Percentiles rank a stretch among this genome's conserved stretches.
phyloP scores from a whole-genome alignment of 140 eudicot genomes.

The Stevia rebaudiana region DNA sequence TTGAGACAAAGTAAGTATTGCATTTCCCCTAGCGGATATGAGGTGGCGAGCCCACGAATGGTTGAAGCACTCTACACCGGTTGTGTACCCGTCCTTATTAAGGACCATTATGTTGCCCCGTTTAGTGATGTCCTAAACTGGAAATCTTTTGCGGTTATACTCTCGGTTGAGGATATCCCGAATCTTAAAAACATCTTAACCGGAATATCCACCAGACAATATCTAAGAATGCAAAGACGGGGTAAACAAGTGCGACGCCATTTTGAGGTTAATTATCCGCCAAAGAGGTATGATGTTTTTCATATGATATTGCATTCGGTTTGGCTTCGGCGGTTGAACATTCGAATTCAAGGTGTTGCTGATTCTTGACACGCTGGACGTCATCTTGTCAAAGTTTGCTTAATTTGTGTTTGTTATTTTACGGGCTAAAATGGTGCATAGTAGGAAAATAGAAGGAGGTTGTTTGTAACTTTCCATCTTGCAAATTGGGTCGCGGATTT shows the following conservation, averaged over 20 bases:
- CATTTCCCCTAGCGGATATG: slow-evolving; percentile 92
- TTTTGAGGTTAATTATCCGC: slow-evolving; percentile 71
- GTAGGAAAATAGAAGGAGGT: slow-evolving; percentile 20
- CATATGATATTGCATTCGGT: slow-evolving; percentile 91
- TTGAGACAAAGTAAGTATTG: slow-evolving; percentile 62
- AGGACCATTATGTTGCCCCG: slow-evolving; percentile 74
- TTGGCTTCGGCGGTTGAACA: slow-evolving; percentile 80
- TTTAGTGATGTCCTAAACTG: slow-evolving; percentile 83
- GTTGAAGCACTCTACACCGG: slow-evolving; percentile 86
- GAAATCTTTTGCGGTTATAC: slow-evolving; percentile 69
- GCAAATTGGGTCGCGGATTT: slow-evolving; percentile 16
- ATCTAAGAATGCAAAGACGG: slow-evolving; percentile 60
- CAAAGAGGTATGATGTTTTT: slow-evolving; percentile 73
- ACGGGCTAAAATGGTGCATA: slow-evolving; percentile 25
- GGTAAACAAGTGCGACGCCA: slow-evolving; percentile 59
- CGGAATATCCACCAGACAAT: slow-evolving; percentile 54
- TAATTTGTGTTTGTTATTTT: background rate
- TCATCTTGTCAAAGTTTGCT: background rate
- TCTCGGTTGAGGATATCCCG: slow-evolving; percentile 59
- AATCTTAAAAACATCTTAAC: slow-evolving; percentile 57
- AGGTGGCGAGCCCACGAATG: slow-evolving; percentile 91
- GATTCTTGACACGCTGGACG: slow-evolving; percentile 25
- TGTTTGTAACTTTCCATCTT: background rate
- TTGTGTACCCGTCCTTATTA: slow-evolving; percentile 76
- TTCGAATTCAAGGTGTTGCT: slow-evolving; percentile 45